Evolutionary conservation across 495 filamentous ascomycete genomes (phyloP).

Genomic region (Hypoxylon fuscum): DNA sequence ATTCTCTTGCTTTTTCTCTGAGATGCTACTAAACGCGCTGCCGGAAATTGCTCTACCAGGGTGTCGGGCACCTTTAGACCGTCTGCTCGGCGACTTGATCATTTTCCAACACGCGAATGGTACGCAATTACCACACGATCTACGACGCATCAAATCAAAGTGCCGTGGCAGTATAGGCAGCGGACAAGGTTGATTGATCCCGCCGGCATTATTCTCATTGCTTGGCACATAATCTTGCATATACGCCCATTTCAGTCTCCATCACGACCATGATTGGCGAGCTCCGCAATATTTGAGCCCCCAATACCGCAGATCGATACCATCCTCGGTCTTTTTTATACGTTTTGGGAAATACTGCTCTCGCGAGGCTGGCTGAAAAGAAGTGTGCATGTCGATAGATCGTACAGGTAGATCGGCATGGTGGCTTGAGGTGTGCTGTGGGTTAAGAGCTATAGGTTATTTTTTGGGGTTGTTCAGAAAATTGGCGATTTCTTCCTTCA

Average conservation of each 20-base stretch:
- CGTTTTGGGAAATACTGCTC: slow-evolving; percentile 27
- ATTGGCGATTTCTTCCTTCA: slow-evolving; percentile 5
- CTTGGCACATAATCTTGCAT: slow-evolving; percentile 29
- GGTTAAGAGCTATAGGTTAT: slow-evolving; percentile 1
- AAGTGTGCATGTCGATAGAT: slow-evolving; percentile 4
- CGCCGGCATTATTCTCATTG: slow-evolving; percentile 17
- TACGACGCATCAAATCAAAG: slow-evolving; percentile 27
- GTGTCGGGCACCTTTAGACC: slow-evolving; percentile 14
- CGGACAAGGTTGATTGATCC: slow-evolving; percentile 10
- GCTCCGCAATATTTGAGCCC: slow-evolving; percentile 16
- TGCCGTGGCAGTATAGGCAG: slow-evolving; percentile 18
- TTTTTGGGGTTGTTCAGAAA: slow-evolving; percentile 1
- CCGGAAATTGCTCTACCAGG: slow-evolving; percentile 30
- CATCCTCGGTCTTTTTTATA: slow-evolving; percentile 12
- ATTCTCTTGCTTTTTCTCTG: neutral
- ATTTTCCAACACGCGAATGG: slow-evolving; percentile 10
- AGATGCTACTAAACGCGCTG: slow-evolving; percentile 5
- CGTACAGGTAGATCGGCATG: slow-evolving; percentile 11
- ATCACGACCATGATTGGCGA: slow-evolving; percentile 12
- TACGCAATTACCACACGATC: slow-evolving; percentile 15
- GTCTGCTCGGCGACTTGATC: slow-evolving; percentile 24
- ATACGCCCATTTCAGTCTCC: slow-evolving; percentile 15
- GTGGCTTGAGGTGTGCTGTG: slow-evolving; percentile 16
- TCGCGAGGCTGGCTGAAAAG: slow-evolving; percentile 24
- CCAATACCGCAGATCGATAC: slow-evolving; percentile 23